Conservation (phyloP, 768 basidiomycete genomes). For the Serpula lacrymans region DNA sequence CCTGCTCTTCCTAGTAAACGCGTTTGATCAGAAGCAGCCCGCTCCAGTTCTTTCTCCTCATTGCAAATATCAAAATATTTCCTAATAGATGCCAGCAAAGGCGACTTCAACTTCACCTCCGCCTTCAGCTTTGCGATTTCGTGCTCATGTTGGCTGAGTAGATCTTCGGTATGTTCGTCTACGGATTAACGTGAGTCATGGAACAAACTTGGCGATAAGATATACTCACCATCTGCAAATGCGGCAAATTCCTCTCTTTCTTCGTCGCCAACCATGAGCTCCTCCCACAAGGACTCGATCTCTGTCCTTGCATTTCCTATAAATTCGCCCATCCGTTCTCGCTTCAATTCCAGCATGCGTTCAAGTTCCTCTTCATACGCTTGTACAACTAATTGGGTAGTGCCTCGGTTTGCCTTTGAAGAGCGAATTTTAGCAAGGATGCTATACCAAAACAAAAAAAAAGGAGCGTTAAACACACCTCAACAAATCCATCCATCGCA, state of each 20-base stretch:
- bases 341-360: constrained; percentile 84
- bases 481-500: constrained; percentile 92
- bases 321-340: constrained; percentile 84
- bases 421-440: neutral
- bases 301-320: constrained; percentile 78
- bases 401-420: constrained; percentile 59
- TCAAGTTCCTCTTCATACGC: constrained; percentile 90
- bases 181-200: constrained; percentile 5
- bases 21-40: constrained; percentile 75
- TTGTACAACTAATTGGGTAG: constrained; percentile 68
- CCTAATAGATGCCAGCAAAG: constrained; percentile 69
- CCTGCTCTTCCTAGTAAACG: constrained; percentile 76
- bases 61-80: constrained; percentile 91
- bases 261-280: constrained; percentile 80
- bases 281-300: constrained; percentile 80
- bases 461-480: too few species aligned
- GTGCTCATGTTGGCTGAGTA: constrained; percentile 79
- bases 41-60: constrained; percentile 85
- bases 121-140: constrained; percentile 80
- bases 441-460: too few species aligned
- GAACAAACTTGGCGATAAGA: neutral
- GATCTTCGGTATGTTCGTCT: constrained; percentile 90
- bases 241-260: constrained; percentile 79
- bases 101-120: constrained; percentile 75
- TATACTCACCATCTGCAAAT: constrained; percentile 70